A percentile compares a stretch with the other conserved stretches of the same genome.
These are phyloP conservation scores for Neoscytalidium dimidiatum DNA, from an alignment of 2,329 filamentous ascomycete species.

Conservation along the genomic window DNA sequence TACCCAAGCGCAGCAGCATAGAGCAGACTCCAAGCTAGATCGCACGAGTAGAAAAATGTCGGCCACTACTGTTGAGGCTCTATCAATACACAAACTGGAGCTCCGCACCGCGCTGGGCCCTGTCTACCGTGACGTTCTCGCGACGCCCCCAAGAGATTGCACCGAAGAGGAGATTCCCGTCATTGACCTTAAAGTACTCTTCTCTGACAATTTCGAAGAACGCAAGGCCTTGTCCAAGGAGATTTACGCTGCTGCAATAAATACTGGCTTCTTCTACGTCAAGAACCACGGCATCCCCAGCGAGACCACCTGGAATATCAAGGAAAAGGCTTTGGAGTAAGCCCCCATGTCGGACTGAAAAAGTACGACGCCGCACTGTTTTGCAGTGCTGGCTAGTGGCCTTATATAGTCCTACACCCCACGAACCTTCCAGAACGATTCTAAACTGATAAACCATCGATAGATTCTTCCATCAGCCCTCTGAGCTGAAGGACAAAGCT, in stretches of 20 bases:
- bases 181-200: conserved; percentile 47
- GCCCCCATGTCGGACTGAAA: neutral
- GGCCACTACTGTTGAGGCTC: neutral
- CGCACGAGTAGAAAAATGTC: neutral
- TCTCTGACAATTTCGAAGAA: conserved; percentile 36
- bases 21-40: too few species aligned
- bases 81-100: neutral
- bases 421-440: too few species aligned
- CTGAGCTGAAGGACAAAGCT: neutral
- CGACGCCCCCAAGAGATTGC: neutral
- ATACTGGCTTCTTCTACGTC: conserved; percentile 51
- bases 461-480: neutral
- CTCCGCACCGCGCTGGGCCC: neutral
- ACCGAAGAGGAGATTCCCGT: conserved; percentile 26
- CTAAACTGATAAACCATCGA: neutral
- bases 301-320: neutral
- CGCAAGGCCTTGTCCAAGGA: conserved; percentile 42
- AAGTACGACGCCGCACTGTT: neutral
- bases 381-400: too few species aligned
- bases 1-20: neutral
- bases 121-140: neutral
- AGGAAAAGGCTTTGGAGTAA: neutral
- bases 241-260: conserved; percentile 43
- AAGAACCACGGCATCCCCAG: conserved; percentile 26
- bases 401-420: too few species aligned